Base-by-base conservation (phyloP, 1,284 basidiomycete genomes). In the Irpex lacteus region DNA sequence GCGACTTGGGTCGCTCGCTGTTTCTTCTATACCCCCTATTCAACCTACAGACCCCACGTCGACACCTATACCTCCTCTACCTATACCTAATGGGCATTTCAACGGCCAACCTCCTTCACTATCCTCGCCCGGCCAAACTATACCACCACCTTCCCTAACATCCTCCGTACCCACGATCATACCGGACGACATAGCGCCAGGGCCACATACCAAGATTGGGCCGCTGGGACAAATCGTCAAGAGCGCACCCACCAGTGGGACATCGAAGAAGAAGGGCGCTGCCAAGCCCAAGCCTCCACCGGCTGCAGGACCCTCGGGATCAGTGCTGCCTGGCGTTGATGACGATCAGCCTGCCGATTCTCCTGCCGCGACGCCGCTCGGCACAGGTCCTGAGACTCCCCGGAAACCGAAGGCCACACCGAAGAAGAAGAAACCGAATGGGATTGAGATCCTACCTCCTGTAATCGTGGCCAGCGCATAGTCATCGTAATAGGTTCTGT, bases 191-290 rank as follows among this genome's bases (percentile, higher is more conserved):
- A 53, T 74, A 0, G 87, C 88, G 0, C 76, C 77, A 44, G 70
- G 82, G 3, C 73, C 78, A 1, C 89, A 90, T 66, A 77, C 82
- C 55, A 92, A 90, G 79, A 84, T 92, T 70, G 90, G 90, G 0
- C 90, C 91, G 0, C 76, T 92, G 6, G 91, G 91, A 9, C 90
- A 92, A 72, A 84, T 92, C 64, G 69, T 85, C 63, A 74, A 73
- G 66, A 69, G 75, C 0, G 71, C 73, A 13, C 77, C 73, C 32
- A 65, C 74, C 1, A 69, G 74, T 3, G 69, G 66, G 11, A 63
- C 73, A 2, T 65, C 73, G 57, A 78, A 78, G 73, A 81, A 81
- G 74, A 79, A 78, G 66, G 74, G 74, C 65, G 69, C 69, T 47
- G 73, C 74, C 32, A 73, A 72, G 49, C 69, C 69, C 55, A 26